Conservation (phyloP, 2,329 filamentous ascomycete genomes). For the Epichloe gansuensis region DNA sequence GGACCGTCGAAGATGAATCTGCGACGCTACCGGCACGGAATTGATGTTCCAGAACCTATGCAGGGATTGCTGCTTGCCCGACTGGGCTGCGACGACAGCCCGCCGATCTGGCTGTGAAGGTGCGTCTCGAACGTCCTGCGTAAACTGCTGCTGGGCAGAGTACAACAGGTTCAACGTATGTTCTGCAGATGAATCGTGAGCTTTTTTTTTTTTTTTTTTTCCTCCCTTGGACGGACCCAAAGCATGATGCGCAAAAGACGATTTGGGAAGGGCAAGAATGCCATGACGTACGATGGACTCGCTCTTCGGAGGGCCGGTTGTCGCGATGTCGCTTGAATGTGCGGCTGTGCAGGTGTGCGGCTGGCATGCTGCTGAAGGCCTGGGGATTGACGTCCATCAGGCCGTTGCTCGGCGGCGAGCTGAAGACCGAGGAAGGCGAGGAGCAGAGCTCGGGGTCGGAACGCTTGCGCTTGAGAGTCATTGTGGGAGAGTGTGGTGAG, state of each 20-base stretch:
- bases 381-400: conserved; percentile 20
- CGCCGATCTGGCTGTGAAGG: conserved; percentile 2
- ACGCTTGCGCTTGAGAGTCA: conserved; percentile 52
- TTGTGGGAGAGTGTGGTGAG: conserved; percentile 14
- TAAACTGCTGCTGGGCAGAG: conserved; percentile 34
- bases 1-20: neutral
- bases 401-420: conserved; percentile 13
- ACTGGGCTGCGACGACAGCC: conserved; percentile 6
- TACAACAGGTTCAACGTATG: conserved; percentile 47
- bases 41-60: conserved; percentile 51
- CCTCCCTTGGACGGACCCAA: neutral
- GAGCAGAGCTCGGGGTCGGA: conserved; percentile 45
- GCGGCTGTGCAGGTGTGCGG: conserved; percentile 37
- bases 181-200: conserved; percentile 24
- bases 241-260: neutral
- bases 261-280: neutral
- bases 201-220: neutral
- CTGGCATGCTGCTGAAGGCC: conserved; percentile 18
- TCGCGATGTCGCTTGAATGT: conserved; percentile 51
- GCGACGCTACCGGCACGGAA: conserved; percentile 12
- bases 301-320: conserved; percentile 42
- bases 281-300: conserved; percentile 39
- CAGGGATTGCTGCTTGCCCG: conserved; percentile 35
- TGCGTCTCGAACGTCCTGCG: conserved; percentile 11
- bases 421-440: conserved; percentile 27